Evolutionary conservation across 192 early-diverging fungal species (phyloP).

Genomic region (Pilaira anomala): DNA sequence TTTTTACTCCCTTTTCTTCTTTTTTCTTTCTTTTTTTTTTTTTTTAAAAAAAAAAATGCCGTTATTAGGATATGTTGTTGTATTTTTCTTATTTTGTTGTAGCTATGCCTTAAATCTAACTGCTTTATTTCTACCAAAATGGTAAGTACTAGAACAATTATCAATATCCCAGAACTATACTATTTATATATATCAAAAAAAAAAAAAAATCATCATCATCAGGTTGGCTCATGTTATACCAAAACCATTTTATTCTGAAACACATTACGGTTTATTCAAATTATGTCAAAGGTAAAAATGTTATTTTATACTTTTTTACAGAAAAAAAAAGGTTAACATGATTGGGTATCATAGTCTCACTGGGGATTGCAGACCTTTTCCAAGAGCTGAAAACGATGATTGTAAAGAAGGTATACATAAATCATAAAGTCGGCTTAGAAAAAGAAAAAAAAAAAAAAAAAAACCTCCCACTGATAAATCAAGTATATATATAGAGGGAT

Average conservation of each 20-base stretch:
- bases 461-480: background rate
- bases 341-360: conserved; percentile 11
- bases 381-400: conserved; percentile 18
- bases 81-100: conserved; percentile 25
- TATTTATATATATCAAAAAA: background rate
- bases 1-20: background rate
- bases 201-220: background rate
- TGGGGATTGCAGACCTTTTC: conserved; percentile 29
- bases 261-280: conserved; percentile 24
- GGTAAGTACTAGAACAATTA: too few species aligned
- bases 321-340: conserved; percentile 23
- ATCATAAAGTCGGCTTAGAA: background rate
- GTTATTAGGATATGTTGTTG: conserved; percentile 25
- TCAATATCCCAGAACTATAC: too few species aligned
- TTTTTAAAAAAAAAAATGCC: conserved; percentile 10
- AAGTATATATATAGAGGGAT: conserved; percentile 12
- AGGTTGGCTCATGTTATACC: conserved; percentile 24
- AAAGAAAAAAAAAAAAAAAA: conserved; percentile 1
- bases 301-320: too few species aligned
- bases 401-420: conserved; percentile 20
- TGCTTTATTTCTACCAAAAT: conserved; percentile 23
- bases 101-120: conserved; percentile 26
- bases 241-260: conserved; percentile 28
- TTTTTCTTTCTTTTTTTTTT: background rate
- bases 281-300: conserved; percentile 26